Evolutionary conservation across 2,329 filamentous ascomycete species (phyloP), one percentile per base, ranked within the genome.

Genomic region (Aspergillus pseudoterreus): DNA sequence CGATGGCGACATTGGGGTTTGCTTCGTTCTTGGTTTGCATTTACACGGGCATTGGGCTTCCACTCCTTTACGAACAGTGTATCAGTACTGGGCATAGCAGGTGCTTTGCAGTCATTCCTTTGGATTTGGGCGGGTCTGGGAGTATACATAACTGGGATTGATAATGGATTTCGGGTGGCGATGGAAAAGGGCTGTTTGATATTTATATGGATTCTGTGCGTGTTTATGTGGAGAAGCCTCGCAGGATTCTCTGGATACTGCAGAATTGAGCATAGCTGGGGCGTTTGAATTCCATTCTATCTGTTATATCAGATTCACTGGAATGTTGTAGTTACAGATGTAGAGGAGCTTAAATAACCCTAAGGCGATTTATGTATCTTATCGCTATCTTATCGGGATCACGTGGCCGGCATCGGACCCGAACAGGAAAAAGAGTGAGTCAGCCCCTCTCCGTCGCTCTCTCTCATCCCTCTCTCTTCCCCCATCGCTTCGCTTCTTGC

Each of bases 101-200:
- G 62, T 66, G 64, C 61, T 59, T 38, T 67, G 66, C 67, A 62
- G 63, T 69, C 67, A 60, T 67, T 70, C 67, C 66, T 68, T 67
- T 61, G 15, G 15, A 21, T 47, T 62, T 66, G 15, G 57, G 65
- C 65, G 64, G 66, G 64, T 61, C 59, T 57, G 57, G 57, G 56
- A 19, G 19, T 19, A 19, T 19, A 19, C 54, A 17, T 17, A 46
- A 50, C 53, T 55, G 55, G 60, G 50, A 56, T 51, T 48, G 33
- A 43, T 51, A 56, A 50, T 52, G 51, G 46, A 45, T 42, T 44
- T 51, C 50, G 50, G 39, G 51, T 52, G 55, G 55, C 53, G 48
- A 58, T 52, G 50, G 51, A 43, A 47, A 54, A 56, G 57, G 56
- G 30, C 33, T 39, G 33, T 36, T 43, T 21, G 21, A 41, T 43